Evolutionary conservation across 208 protist species (phyloP), one percentile per base, ranked within the genome.

Genomic region (Trypanosoma congolense): DNA sequence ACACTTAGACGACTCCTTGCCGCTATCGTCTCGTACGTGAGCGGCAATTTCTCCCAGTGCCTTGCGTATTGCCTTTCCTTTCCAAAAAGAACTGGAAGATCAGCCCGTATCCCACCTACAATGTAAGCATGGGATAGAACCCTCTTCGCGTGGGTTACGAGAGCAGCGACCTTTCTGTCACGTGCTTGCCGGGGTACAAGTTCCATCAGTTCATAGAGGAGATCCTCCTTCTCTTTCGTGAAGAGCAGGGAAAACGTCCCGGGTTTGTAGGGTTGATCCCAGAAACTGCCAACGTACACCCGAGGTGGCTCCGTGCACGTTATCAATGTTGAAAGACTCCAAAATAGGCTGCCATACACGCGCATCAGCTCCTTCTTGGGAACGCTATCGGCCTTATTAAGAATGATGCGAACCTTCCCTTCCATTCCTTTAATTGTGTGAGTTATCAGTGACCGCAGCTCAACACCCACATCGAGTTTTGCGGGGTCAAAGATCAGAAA

Each of bases 251-350:
- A 59, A 67, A 90, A 90, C 36, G 66, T 76, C 12, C 65, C 75
- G 16, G 75, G 44, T 43, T 59, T 58, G 71, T 90, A 90, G 25
- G 88, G 87, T 49, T 93, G 58, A 49, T 96, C 84, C 95, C 96
- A 98, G 75, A 98, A 98, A 33, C 92, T 97, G 3, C 92, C 92
- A 35, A 98, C 80, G 61, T 97, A 98, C 19, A 98, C 96, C 21
- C 96, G 90, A 43, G 92, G 84, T 8, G 96, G 92, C 76, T 98
- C 96, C 16, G 95, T 96, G 33, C 83, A 93, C 47, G 63, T 73
- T 51, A 98, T 75, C 9, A 98, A 82, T 59, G 92, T 96, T 16
- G 91, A 94, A 2, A 98, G 68, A 47, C 85, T 93, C 96, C 96
- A 98, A 70, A 98, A 95, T 14, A 98, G 67, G 16, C 90, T 92